Base-by-base conservation (phyloP, 2,329 filamentous ascomycete genomes). In the Phialemonium atrogriseum region DNA sequence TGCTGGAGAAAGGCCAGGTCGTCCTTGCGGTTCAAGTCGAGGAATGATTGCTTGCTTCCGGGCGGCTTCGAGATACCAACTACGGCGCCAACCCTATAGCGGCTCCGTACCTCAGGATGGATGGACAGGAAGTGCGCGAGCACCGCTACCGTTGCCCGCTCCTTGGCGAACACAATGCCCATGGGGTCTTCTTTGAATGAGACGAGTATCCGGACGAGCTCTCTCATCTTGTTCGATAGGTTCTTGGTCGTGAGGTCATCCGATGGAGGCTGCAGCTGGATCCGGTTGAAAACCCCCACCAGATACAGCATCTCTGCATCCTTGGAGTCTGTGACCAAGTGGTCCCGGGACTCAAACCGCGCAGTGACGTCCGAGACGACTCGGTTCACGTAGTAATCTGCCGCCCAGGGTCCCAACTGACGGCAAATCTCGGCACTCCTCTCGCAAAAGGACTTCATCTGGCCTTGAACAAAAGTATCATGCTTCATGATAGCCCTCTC, bases 371-470 rank as follows among this genome's bases (percentile, higher is more conserved):
- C 44, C 2, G 40, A 51, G 8, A 75, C 56, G 4, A 68, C 65
- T 22, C 59, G 59, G 31, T 55, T 54, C 15, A 87, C 70, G 47
- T 78, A 87, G 30, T 68, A 70, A 29, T 87, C 77, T 0, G 70
- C 69, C 2, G 80, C 80, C 79, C 80, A 88, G 2, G 61, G 42
- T 0, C 84, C 84, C 4, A 87, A 62, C 27, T 81, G 68, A 4
- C 48, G 42, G 14, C 60, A 61, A 2, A 87, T 62, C 10, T 66
- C 62, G 1, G 40, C 27, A 10, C 68, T 62, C 19, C 68, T 72
- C 3, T 59, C 57, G 25, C 60, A 58, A 7, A 87, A 64, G 0
- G 58, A 57, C 33, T 59, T 66, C 41, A 87, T 55, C 40, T 83
- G 72, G 15, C 60, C 60, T 21, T 65, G 67, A 18, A 62, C 59